Evolutionary conservation across 139 green algal genomes (phyloP), one percentile per base, ranked within the genome.

Genomic region (Chlamydomonas eustigma): DNA sequence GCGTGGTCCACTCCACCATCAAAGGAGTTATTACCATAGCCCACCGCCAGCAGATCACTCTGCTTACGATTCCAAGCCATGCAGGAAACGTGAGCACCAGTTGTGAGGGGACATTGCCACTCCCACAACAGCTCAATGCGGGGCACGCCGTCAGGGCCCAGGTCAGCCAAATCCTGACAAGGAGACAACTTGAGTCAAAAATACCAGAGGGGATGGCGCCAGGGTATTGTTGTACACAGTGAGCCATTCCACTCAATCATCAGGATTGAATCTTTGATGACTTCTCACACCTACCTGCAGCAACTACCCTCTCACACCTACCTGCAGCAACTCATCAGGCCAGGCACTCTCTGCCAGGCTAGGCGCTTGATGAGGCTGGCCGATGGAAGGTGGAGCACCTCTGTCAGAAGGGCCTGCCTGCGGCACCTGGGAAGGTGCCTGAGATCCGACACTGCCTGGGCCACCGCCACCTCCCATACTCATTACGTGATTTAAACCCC

Each of bases 41-140:
- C 92, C 28, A 92, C 92, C 6, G 90, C 92, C 38, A 96, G 72
- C 69, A 96, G 58, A 68, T 93, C 84, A 3, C 76, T 77, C 5
- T 73, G 72, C 18, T 69, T 77, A 39, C 79, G 84, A 75, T 94
- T 95, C 89, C 88, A 96, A 37, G 75, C 83, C 72, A 92, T 88
- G 76, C 87, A 90, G 1, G 81, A 78, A 28, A 86, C 81, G 34
- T 70, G 80, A 5, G 58, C 32, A 30, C 50, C 71, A 33, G n/a
- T 36, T 3, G 85, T 88, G n/a, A 82, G 12, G n/a, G 68, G 36
- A 70, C 87, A 91, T 18, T 51, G 73, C 89, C 89, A 93, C 30
- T 88, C 79, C 89, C 89, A 93, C 39, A 93, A 78, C 39, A 83
- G 78, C 34, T 89, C 71, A 65, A 92, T 75, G 52, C 83, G 75